Evolutionary conservation across 176 grass and related monocot species (phyloP).

Genomic region (Zoysia pacifica): DNA sequence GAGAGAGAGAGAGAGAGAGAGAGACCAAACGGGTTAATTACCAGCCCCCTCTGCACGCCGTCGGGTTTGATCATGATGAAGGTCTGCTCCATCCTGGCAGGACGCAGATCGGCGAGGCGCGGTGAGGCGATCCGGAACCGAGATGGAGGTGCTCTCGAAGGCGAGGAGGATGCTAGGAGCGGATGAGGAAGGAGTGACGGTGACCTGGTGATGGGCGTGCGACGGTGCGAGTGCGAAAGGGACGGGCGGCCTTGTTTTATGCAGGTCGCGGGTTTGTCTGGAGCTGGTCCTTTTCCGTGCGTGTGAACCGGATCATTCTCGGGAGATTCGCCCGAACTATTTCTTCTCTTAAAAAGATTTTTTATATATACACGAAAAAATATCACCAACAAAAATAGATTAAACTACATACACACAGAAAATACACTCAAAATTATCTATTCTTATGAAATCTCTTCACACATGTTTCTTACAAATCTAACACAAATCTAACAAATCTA

Average conservation of each 20-base stretch:
- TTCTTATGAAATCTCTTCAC: too few species aligned
- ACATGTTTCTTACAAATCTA: too few species aligned
- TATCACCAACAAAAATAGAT: too few species aligned
- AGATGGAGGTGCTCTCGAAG: not conserved
- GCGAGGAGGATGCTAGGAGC: not conserved
- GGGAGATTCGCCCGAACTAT: slow-evolving; percentile 31
- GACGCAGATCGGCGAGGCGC: too few species aligned
- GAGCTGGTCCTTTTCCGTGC: not conserved
- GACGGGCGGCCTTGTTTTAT: not conserved
- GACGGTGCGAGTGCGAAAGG: not conserved
- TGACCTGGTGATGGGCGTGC: too few species aligned
- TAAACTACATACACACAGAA: too few species aligned
- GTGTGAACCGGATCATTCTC: slow-evolving; percentile 24
- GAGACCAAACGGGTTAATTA: not conserved
- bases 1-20: too few species aligned
- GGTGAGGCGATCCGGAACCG: not conserved
- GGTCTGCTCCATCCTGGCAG: slow-evolving; percentile 49
- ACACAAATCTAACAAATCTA: too few species aligned
- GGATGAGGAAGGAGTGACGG: not conserved
- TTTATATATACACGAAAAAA: too few species aligned
- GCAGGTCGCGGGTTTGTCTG: not conserved
- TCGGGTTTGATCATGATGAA: slow-evolving; percentile 84
- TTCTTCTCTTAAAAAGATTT: too few species aligned
- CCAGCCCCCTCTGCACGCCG: slow-evolving; percentile 67
- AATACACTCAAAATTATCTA: too few species aligned